A percentile compares a stretch with the other conserved stretches of the same genome.
These are phyloP conservation scores for Yamadazyma insecticola DNA, from an alignment of 805 yeast genomes.

Conservation along the genomic window DNA sequence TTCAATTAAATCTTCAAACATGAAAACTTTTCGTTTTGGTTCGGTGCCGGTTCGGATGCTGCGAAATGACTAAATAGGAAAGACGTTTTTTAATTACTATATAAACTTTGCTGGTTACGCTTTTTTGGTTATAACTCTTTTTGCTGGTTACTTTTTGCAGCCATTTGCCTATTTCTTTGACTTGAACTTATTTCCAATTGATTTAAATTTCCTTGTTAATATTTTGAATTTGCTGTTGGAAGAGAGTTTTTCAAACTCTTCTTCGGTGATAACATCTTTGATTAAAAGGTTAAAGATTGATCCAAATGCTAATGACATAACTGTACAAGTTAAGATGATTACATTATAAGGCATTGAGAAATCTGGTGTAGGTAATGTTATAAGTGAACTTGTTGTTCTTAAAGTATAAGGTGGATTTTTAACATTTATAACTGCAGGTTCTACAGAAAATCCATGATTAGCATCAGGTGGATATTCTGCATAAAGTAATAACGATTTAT, in stretches of 20 bases:
- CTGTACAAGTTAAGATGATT: constrained; percentile 87
- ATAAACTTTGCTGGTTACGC: too few species aligned
- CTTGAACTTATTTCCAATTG: too few species aligned
- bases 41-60: neutral
- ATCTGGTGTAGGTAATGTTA: constrained; percentile 93
- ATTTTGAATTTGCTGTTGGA: constrained; percentile 12
- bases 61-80: neutral
- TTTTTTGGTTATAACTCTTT: neutral
- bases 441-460: constrained; percentile 93
- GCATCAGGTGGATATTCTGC: constrained; percentile 99
- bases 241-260: constrained; percentile 39
- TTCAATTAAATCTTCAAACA: constrained; percentile 14
- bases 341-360: constrained; percentile 99
- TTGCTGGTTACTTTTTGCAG: too few species aligned
- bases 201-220: constrained; percentile 9
- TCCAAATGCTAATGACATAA: constrained; percentile 90
- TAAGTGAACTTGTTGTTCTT: constrained; percentile 81
- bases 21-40: neutral
- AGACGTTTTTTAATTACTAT: neutral
- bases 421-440: constrained; percentile 78
- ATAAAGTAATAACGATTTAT: constrained; percentile 75
- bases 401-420: constrained; percentile 42
- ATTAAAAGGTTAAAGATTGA: constrained; percentile 73
- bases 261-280: constrained; percentile 70
- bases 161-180: too few species aligned